A percentile compares a stretch with the other conserved stretches of the same genome.
Evolutionary conservation across 163 green algal genomes (phyloP).

Genomic region (Coccomyxa subellipsoidea): DNA sequence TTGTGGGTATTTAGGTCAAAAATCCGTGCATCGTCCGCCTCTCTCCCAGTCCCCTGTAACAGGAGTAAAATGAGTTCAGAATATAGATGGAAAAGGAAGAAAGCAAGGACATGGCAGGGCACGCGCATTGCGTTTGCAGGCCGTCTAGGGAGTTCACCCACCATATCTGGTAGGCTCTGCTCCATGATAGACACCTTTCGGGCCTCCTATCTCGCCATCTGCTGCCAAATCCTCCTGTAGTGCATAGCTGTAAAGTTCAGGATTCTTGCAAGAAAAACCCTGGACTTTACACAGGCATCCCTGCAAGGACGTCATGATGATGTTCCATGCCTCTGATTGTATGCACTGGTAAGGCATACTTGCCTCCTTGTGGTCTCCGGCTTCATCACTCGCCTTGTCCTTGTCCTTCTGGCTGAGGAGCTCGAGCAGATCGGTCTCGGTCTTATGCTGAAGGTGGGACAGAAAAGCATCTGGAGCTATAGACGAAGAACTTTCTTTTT

Average conservation of each 20-base stretch:
- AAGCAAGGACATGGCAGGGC: no score
- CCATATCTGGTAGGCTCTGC: slow-evolving; percentile 31
- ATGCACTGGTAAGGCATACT: not conserved
- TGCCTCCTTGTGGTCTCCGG: not conserved
- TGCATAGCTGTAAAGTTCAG: no score
- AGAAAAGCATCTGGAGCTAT: slow-evolving; percentile 1
- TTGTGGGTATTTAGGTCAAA: no score
- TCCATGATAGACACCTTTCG: slow-evolving; percentile 12
- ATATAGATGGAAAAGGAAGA: no score
- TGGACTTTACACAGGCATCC: no score
- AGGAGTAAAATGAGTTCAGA: no score
- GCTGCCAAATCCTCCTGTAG: not conserved
- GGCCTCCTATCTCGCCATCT: slow-evolving; percentile 23
- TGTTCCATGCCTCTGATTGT: not conserved
- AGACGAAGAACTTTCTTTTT: not conserved
- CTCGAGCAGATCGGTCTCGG: slow-evolving; percentile 23
- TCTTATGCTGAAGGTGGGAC: slow-evolving; percentile 17
- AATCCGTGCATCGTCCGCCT: slow-evolving; percentile 29
- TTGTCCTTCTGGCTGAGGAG: not conserved
- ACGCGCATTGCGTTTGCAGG: no score
- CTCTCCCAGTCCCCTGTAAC: slow-evolving; percentile 33
- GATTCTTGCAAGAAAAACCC: no score
- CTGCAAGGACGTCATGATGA: not conserved
- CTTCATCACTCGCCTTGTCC: not conserved
- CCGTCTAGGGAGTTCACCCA: no score